Percentiles rank a stretch among this genome's conserved stretches.
Conservation (phyloP, 2,329 filamentous ascomycete species). For the Alternaria ventricosa region DNA sequence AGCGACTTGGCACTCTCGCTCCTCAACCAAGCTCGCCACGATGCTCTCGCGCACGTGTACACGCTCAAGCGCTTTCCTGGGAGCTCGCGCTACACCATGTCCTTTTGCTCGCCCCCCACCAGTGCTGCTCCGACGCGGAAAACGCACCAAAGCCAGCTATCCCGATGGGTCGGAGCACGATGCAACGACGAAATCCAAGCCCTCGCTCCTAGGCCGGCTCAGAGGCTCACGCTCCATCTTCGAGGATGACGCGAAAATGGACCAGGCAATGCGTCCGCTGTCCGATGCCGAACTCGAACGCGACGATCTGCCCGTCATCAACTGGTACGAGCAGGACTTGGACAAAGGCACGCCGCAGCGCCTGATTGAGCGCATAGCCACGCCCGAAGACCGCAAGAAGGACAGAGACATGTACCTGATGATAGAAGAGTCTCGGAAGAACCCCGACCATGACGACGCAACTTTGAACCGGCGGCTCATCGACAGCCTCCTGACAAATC, state of each 20-base stretch:
- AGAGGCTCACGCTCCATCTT: conserved; percentile 4
- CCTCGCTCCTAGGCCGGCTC: conserved; percentile 2
- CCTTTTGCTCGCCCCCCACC: conserved; percentile 23
- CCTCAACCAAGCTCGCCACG: conserved; percentile 13
- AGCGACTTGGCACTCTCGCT: neutral
- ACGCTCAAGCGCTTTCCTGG: conserved; percentile 32
- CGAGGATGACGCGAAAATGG: conserved; percentile 9
- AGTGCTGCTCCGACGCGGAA: conserved; percentile 27
- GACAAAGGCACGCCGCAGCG: conserved; percentile 29
- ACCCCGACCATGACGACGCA: conserved; percentile 40
- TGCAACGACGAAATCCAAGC: conserved; percentile 1
- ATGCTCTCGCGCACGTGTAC: conserved; percentile 28
- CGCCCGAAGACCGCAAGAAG: conserved; percentile 29
- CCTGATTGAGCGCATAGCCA: conserved; percentile 31
- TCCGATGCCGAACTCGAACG: conserved; percentile 29
- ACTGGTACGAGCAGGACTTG: conserved; percentile 41
- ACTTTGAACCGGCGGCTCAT: conserved; percentile 34
- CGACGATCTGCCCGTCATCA: conserved; percentile 28
- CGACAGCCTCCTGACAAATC: conserved; percentile 38
- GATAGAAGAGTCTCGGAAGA: conserved; percentile 29
- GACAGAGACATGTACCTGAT: conserved; percentile 31
- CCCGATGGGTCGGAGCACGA: conserved; percentile 7
- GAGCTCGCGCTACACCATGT: conserved; percentile 26
- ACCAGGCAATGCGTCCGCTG: conserved; percentile 18
- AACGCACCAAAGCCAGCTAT: conserved; percentile 24